These are phyloP conservation scores for Aspergillus clavatus DNA, from an alignment of 2,329 filamentous ascomycete species.

Conservation along the genomic window DNA sequence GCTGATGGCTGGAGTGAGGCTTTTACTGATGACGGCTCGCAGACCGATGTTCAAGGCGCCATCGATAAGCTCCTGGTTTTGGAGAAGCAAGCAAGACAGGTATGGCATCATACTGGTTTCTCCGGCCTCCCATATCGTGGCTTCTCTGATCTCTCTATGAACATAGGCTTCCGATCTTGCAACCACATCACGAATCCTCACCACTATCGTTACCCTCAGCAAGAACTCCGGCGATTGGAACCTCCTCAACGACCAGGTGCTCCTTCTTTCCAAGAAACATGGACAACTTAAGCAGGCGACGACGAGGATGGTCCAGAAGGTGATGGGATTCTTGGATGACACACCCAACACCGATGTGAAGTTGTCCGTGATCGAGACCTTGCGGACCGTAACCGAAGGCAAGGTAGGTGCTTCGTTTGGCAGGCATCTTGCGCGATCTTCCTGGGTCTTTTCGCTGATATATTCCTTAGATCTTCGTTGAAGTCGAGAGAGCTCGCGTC, in stretches of 20 bases:
- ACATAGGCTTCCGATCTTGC: conserved; percentile 85
- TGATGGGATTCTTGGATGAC: conserved; percentile 85
- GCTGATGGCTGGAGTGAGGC: not conserved
- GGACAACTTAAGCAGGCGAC: conserved; percentile 98
- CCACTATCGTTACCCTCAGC: conserved; percentile 87
- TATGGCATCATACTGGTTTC: conserved; percentile 38
- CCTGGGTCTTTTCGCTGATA: conserved; percentile 9
- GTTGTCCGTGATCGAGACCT: conserved; percentile 86
- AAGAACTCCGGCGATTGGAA: conserved; percentile 91
- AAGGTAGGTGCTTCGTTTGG: conserved; percentile 54
- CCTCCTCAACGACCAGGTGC: conserved; percentile 91
- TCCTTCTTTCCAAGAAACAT: conserved; percentile 98
- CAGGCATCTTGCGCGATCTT: not conserved
- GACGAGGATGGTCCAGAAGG: conserved; percentile 97
- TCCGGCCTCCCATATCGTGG: not conserved
- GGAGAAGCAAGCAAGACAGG: conserved; percentile 97
- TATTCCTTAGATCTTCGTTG: conserved; percentile 75
- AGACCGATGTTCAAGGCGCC: conserved; percentile 70
- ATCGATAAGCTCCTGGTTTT: conserved; percentile 88
- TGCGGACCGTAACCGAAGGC: conserved; percentile 94
- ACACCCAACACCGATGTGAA: conserved; percentile 83
- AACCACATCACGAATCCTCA: conserved; percentile 82
- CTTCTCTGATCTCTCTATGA: conserved; percentile 11
- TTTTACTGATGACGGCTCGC: conserved; percentile 17
- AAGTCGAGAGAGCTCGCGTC: conserved; percentile 93